These are phyloP conservation scores for Oryza coarctata DNA, from an alignment of 176 grass and related monocot genomes.

Conservation along the genomic window DNA sequence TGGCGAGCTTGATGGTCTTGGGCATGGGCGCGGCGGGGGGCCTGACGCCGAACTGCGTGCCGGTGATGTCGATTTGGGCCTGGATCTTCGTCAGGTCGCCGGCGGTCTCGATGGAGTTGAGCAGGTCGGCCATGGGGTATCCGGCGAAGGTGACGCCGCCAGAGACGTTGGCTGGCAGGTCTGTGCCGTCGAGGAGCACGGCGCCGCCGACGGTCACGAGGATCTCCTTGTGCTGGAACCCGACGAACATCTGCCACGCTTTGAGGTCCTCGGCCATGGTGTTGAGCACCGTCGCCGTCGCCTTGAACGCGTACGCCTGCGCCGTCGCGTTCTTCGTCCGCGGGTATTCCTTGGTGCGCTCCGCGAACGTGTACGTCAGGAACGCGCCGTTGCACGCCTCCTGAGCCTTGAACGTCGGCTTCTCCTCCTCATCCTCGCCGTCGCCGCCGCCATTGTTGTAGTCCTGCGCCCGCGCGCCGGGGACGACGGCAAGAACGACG, in stretches of 20 bases:
- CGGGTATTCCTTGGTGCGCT: constrained; percentile 81
- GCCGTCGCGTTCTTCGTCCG: constrained; percentile 83
- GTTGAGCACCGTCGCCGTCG: constrained; percentile 62
- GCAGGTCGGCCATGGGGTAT: constrained; percentile 69
- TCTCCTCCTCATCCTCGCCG: constrained; percentile 28
- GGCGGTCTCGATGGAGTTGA: constrained; percentile 86
- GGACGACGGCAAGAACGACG: constrained; percentile 13
- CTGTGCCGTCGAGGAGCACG: constrained; percentile 59
- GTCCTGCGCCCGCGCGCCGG: constrained; percentile 46
- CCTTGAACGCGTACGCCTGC: constrained; percentile 88
- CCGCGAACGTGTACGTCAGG: constrained; percentile 81
- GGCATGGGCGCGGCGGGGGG: constrained; percentile 73
- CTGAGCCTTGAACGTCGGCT: constrained; percentile 47
- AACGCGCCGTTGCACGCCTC: constrained; percentile 85
- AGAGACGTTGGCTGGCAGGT: constrained; percentile 64
- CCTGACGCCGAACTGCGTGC: constrained; percentile 90
- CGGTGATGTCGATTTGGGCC: constrained; percentile 65
- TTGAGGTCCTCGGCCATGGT: constrained; percentile 73
- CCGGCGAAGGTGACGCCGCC: constrained; percentile 65
- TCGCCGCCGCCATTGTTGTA: constrained; percentile 18
- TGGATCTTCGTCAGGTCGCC: constrained; percentile 70
- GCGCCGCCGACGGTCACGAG: constrained; percentile 64
- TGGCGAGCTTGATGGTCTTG: constrained; percentile 73
- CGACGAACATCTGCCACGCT: constrained; percentile 87
- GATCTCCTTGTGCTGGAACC: constrained; percentile 87